Evolutionary conservation across 2,329 filamentous ascomycete species (phyloP).

Genomic region (Neoarthrinium moseri): DNA sequence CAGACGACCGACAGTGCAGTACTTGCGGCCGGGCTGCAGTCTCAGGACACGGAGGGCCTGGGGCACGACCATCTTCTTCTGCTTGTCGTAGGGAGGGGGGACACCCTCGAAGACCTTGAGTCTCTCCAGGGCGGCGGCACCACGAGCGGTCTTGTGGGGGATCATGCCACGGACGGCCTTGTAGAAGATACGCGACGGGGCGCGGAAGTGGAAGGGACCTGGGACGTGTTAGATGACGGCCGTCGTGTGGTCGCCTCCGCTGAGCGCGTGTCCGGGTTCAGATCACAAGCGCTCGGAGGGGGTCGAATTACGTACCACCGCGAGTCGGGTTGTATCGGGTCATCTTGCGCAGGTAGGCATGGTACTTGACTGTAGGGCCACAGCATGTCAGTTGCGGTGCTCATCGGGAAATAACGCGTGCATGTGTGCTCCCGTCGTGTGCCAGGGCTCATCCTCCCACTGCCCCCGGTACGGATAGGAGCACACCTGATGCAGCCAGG

Average conservation of each 20-base stretch:
- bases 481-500: too few relatives aligned
- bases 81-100: slow-evolving; percentile 97
- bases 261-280: too few relatives aligned
- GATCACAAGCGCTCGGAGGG: slow-evolving; percentile 11
- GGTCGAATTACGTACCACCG: slow-evolving; percentile 68
- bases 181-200: slow-evolving; percentile 99
- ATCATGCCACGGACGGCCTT: slow-evolving; percentile 99
- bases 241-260: not conserved
- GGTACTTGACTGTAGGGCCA: slow-evolving; percentile 89
- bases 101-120: slow-evolving; percentile 99
- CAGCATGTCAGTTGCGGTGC: slow-evolving; percentile 41
- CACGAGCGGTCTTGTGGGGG: slow-evolving; percentile 98
- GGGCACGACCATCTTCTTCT: slow-evolving; percentile 99
- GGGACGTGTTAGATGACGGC: slow-evolving; percentile 29
- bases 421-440: too few relatives aligned
- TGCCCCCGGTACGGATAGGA: too few relatives aligned
- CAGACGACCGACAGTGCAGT: slow-evolving; percentile 97
- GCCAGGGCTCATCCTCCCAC: too few relatives aligned
- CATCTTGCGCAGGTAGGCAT: slow-evolving; percentile 99
- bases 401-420: not conserved
- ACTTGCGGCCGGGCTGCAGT: slow-evolving; percentile 99
- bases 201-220: slow-evolving; percentile 99
- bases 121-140: slow-evolving; percentile 93
- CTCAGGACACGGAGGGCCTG: slow-evolving; percentile 95
- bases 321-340: slow-evolving; percentile 99